Evolutionary conservation across 495 filamentous ascomycete genomes (phyloP), one percentile per base, ranked within the genome.

Genomic region (Pseudomonodictys pantanalensis): DNA sequence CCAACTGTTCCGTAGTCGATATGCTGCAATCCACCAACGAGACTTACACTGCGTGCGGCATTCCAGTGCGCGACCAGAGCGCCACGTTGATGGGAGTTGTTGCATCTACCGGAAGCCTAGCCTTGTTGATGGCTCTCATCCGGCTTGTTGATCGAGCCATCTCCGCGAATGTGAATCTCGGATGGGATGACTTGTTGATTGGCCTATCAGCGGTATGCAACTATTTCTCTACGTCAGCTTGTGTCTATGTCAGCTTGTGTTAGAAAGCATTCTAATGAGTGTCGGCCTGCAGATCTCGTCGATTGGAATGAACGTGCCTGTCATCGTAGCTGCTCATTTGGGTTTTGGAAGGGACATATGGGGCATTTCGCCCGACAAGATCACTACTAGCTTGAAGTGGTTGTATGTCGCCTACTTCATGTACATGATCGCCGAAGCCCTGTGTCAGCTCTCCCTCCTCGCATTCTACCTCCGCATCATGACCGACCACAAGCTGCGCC

Each of bases 381-480:
- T 60, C 46, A 50, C 32, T 8, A 9, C 3, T 12, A 60, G 58
- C 35, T 20, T 68, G n/a, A 56, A 45, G 38, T 52, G 56, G 28
- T 38, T 70, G 1, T 62, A 62, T 17, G 53, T 72, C 30, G 64
- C 67, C 8, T 67, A 75, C 32, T 45, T 68, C 20, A 64, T 72
- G 30, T 75, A 73, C 50, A 68, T 63, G 56, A 26, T 63, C 11
- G 63, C 52, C 15, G 61, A 75, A 65, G 57, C 70, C 2, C 69
- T 74, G 11, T 72, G 70, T 50, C 75, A 78, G 29, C 66, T 77
- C 35, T 76, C 76, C 1, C 71, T 73, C 35, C 68, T 75, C 22
- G 48, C 70, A n/a, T 71, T 75, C 39, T 77, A 74, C 58, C 61
- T 67, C 11, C 69, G 73, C 17, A 67, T 77, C 50, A 72, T 76